Evolutionary conservation across 2,329 filamentous ascomycete genomes (phyloP).

Genomic region (Chaetoscypha palmicola): DNA sequence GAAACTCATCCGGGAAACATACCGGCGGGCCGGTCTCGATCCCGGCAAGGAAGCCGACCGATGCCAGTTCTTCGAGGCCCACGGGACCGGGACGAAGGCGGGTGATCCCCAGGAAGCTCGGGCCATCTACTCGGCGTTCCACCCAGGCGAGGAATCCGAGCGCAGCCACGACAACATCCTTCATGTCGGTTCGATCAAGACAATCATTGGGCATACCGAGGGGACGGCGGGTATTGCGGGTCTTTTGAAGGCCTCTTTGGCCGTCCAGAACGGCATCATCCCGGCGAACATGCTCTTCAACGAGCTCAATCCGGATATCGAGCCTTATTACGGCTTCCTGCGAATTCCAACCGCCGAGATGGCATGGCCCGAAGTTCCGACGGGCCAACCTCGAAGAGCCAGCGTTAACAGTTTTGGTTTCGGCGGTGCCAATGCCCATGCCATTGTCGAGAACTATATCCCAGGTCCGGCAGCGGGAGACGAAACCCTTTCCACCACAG

Average conservation of each 20-base stretch:
- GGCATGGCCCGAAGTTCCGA: constrained; percentile 11
- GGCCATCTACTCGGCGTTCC: constrained; percentile 31
- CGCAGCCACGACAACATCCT: neutral
- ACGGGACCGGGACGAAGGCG: constrained; percentile 36
- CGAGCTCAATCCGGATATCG: constrained; percentile 30
- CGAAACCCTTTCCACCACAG: neutral
- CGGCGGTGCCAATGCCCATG: constrained; percentile 23
- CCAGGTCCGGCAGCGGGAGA: neutral
- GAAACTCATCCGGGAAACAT: constrained; percentile 38
- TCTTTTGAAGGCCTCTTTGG: constrained; percentile 25
- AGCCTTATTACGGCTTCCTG: constrained; percentile 5
- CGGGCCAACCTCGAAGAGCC: constrained; percentile 1
- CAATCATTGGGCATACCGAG: constrained; percentile 23
- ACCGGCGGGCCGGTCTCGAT: constrained; percentile 38
- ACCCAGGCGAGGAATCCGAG: neutral
- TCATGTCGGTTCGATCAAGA: constrained; percentile 19
- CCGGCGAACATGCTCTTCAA: constrained; percentile 29
- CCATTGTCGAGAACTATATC: constrained; percentile 27
- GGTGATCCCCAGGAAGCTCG: constrained; percentile 39
- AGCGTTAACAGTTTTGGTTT: constrained; percentile 30
- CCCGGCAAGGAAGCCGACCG: constrained; percentile 28
- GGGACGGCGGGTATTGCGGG: constrained; percentile 25
- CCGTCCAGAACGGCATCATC: constrained; percentile 23
- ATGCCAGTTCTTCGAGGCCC: constrained; percentile 43
- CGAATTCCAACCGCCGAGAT: neutral